phyloP scores from a whole-genome alignment of 1,139 yeast genomes.

The Barnettozyma hawaiiensis region DNA sequence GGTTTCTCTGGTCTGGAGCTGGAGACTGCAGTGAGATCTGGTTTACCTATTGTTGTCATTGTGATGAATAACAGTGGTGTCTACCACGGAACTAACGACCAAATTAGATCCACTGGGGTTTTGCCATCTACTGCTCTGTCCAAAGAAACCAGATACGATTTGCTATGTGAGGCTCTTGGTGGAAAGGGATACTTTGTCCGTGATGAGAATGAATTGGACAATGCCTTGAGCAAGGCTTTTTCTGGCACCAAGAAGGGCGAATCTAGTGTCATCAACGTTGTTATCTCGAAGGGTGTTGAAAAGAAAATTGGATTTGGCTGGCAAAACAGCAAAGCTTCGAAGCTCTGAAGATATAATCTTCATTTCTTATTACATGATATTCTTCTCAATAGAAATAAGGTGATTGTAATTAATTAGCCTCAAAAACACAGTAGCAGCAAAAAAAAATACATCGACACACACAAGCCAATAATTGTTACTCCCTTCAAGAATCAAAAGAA shows the following conservation, averaged over 20 bases:
- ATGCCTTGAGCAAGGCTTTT: conserved; percentile 38
- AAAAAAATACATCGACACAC: too few species aligned
- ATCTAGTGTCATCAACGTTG: conserved; percentile 48
- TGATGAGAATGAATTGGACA: conserved; percentile 35
- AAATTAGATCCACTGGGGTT: conserved; percentile 22
- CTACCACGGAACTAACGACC: conserved; percentile 48
- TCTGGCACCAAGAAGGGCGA: conserved; percentile 24
- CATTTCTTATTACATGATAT: background rate
- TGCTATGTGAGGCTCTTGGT: conserved; percentile 49
- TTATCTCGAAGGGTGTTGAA: conserved; percentile 51
- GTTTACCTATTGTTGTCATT: conserved; percentile 47
- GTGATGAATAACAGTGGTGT: conserved; percentile 68
- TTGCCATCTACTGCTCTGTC: conserved; percentile 55
- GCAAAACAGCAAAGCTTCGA: conserved; percentile 45
- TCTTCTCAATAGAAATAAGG: background rate
- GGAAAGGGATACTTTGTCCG: conserved; percentile 45
- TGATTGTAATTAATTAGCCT: too few species aligned
- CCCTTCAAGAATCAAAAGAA: conserved; percentile 23
- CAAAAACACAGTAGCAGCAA: too few species aligned
- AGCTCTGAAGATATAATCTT: conserved; percentile 10
- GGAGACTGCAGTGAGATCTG: conserved; percentile 53
- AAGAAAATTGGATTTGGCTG: conserved; percentile 56
- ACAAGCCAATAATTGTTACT: background rate
- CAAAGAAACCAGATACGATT: conserved; percentile 48
- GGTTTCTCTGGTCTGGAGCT: conserved; percentile 64